A percentile compares a stretch with the other conserved stretches of the same genome.
phyloP scores from a whole-genome alignment of 371 early-diverging fungal genomes.

The Basidiobolus heterosporus region DNA sequence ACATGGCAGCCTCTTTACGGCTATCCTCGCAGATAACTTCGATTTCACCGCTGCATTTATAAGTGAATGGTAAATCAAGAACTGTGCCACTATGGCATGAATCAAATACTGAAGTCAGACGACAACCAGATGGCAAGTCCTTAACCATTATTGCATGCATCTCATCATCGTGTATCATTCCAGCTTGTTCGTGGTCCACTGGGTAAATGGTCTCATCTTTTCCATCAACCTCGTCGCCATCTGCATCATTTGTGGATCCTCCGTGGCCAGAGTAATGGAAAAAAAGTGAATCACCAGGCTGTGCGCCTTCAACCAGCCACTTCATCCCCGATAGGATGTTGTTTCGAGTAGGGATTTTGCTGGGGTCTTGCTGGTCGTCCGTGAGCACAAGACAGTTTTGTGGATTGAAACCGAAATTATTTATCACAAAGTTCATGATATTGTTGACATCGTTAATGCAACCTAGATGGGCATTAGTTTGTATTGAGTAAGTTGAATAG shows the following conservation, averaged over 20 bases:
- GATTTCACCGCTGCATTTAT: conserved; percentile 48
- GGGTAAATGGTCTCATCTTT: conserved; percentile 46
- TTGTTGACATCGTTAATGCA: conserved; percentile 48
- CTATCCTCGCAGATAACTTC: conserved; percentile 20
- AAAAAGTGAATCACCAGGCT: conserved; percentile 38
- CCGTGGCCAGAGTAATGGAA: conserved; percentile 26
- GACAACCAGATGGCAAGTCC: conserved; percentile 30
- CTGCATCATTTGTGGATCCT: conserved; percentile 7
- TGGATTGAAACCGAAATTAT: conserved; percentile 21
- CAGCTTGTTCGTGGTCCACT: conserved; percentile 32
- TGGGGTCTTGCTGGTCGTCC: conserved; percentile 32
- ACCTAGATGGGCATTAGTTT: too few relatives aligned
- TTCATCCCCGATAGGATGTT: conserved; percentile 40
- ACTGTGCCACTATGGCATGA: conserved; percentile 41
- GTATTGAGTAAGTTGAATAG: background rate
- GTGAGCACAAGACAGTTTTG: conserved; percentile 27
- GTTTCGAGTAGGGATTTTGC: conserved; percentile 25
- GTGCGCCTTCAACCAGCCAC: conserved; percentile 38
- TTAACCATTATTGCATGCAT: conserved; percentile 32
- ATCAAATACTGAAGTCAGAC: conserved; percentile 44
- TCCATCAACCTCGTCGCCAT: conserved; percentile 41
- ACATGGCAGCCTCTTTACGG: conserved; percentile 35
- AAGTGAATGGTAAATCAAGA: conserved; percentile 71
- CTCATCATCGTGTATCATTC: conserved; percentile 44
- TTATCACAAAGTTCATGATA: conserved; percentile 25